Base-by-base conservation (phyloP, 306 rosid species). In the Pyrus betulifolia region DNA sequence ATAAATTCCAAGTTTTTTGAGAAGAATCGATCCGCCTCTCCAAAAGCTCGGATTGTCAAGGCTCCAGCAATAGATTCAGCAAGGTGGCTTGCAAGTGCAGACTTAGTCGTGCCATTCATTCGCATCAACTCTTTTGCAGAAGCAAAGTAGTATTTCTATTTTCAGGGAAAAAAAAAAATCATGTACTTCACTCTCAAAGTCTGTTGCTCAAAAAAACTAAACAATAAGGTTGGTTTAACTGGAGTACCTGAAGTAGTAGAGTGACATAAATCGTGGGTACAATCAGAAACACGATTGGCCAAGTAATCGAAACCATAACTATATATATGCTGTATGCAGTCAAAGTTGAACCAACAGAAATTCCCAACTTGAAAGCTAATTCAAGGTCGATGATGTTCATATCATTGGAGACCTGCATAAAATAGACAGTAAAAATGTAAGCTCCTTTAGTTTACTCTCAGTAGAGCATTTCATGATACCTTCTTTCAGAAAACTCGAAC, bases 231-330 rank as follows among this genome's bases (percentile, higher is more conserved):
- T 42, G 45, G 45, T 42, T 42, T 42, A 42, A 9, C 45, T 42
- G 44, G 8, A 68, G 71, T 85, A 89, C 93, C 93, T 89, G 89
- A 68, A 85, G 22, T 31, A 69, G 65, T 52, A 83, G 22, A 9
- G 89, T 74, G 11, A 77, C 8, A 61, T 61, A 87, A 19, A 89
- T 38, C 77, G 84, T 81, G 22, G 89, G 91, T 28, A 85, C 60
- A 6, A 84, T 46, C 72, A 83, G 81, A 85, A 87, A 52, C 84
- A 89, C 75, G 30, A 85, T 83, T 72, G 80, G 91, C 93, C 91
- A 89, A 46, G 88, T 81, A 14, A 87, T 62, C 51, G 78, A 59
- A 66, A 84, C 81, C 42, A 89, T 67, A 74, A 89, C 81, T 76
- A 78, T 21, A 59, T 83, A 84, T 79, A 21, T 76, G 30, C 79